Base-by-base conservation (phyloP, 805 yeast species). In the Kluyveromyces starmeri region DNA sequence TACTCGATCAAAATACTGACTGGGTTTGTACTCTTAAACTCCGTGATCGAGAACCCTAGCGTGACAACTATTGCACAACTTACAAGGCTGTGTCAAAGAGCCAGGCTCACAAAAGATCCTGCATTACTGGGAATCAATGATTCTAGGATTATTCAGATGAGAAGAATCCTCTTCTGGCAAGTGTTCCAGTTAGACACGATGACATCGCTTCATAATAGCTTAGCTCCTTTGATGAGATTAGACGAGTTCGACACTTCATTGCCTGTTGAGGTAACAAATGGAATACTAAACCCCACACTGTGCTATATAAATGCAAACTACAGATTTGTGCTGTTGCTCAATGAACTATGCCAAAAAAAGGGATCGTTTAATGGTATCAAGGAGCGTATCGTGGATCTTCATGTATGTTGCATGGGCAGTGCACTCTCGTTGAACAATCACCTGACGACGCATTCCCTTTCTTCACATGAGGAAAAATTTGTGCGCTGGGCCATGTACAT, bases 121-220 rank as follows among this genome's bases (percentile, higher is more conserved):
- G 61, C 69, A n/a, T 55, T 64, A 1, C 65, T 69, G 28, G 64
- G 68, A 26, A 62, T 73, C 23, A 59, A 64, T 2, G 71, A 73
- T 41, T 58, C 63, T 48, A 65, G 64, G 34, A 59, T 66, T 15
- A 65, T 75, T 5, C 75, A 72, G 40, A 60, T 67, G 31, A 61
- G 78, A 50, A 61, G 82, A 48, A 48, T 73, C 35, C 49, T 76
- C n/a, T 76, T 82, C 81, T 76, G 81, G 81, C 75, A 73, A 24
- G 70, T 76, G 6, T 73, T 74, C 41, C 71, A 73, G 18, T 53
- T 76, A 40, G 83, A 76, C 49, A 66, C 72, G 3, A 61, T 71
- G 39, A 70, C 75, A 7, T 67, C 78, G 24, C 67, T 73, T 38
- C 73, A 74, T 41, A 70, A 70, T 32, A 66, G 74, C 47, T 51